Evolutionary conservation across 2,329 filamentous ascomycete species (phyloP), one percentile per base, ranked within the genome.

Genomic region (Fusarium sp.): DNA sequence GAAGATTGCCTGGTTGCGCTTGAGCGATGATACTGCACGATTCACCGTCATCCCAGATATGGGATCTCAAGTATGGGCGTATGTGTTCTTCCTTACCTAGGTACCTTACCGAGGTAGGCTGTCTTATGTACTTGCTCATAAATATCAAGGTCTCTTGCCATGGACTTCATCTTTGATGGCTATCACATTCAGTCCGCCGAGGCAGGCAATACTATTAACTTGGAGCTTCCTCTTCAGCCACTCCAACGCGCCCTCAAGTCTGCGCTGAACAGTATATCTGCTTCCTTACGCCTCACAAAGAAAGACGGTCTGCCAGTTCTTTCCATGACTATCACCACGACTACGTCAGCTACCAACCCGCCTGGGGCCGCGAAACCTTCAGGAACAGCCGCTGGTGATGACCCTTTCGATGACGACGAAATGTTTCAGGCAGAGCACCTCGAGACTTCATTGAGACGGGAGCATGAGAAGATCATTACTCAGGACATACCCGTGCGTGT

Each of bases 401-500:
- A 83, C 66, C 81, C 82, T 28, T 84, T 87, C 74, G 79, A 79
- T 64, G 82, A 84, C 51, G 81, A 83, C 55, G 87, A 87, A 13
- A 81, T 85, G 36, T 88, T 87, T 75, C 81, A 84, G 66, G 84
- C 84, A 48, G 84, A 86, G 65, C 83, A 89, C 34, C 83, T 91
- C 30, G 89, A 88, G 81, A 90, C 85, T 74, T 89, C 80, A 75
- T 87, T 89, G 30, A 84, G 86, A 48, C 87, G 92, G 64, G 94
- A 96, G 78, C 92, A 94, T 76, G 95, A 98, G 81, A 97, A 96
- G 72, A 89, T 97, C 77, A 93, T 99, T 78, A 98, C 95, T 2
- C 96, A 99, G 80, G 95, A 98, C 82, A 93, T 99, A 44, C 96
- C 96, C n/a, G 93, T 98, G 48, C 92, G 95, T 24, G 95, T 99